Evolutionary conservation across 2,329 filamentous ascomycete genomes (phyloP).

Genomic region (Pseudocercospora fijiensis): DNA sequence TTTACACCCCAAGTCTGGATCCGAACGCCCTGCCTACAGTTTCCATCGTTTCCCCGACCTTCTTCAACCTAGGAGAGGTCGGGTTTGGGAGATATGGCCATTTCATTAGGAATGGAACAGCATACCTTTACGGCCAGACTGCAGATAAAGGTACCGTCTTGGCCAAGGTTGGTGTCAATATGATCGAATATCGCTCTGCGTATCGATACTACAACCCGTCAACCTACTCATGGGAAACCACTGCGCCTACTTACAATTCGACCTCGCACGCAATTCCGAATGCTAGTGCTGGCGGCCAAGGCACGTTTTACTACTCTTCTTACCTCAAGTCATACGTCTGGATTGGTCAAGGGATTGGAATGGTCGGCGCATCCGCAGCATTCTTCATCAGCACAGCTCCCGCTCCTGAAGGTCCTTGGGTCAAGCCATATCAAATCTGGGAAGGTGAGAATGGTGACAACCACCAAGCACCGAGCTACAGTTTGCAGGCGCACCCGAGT

Average conservation of each 20-base stretch:
- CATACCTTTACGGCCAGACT: conserved; percentile 30
- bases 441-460: conserved; percentile 24
- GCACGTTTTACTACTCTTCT: conserved; percentile 35
- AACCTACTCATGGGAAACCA: conserved; percentile 22
- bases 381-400: conserved; percentile 36
- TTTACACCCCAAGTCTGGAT: conserved; percentile 13
- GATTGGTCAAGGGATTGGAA: conserved; percentile 30
- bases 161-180: conserved; percentile 21
- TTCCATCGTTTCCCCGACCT: conserved; percentile 19
- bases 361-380: conserved; percentile 21
- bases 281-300: conserved; percentile 32
- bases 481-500: conserved; percentile 28
- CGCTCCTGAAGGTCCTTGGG: conserved; percentile 36
- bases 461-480: conserved; percentile 18
- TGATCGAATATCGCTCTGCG: conserved; percentile 25
- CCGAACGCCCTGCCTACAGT: conserved; percentile 23
- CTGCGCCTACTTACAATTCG: conserved; percentile 20
- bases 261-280: conserved; percentile 26
- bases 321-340: conserved; percentile 33
- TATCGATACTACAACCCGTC: conserved; percentile 27
- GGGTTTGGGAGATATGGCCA: conserved; percentile 29
- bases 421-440: conserved; percentile 25
- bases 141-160: conserved; percentile 19
- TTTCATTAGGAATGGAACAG: conserved; percentile 18
- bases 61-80: conserved; percentile 24